Base-by-base conservation (phyloP, 2,329 filamentous ascomycete species). In the Penicillium concentricum region DNA sequence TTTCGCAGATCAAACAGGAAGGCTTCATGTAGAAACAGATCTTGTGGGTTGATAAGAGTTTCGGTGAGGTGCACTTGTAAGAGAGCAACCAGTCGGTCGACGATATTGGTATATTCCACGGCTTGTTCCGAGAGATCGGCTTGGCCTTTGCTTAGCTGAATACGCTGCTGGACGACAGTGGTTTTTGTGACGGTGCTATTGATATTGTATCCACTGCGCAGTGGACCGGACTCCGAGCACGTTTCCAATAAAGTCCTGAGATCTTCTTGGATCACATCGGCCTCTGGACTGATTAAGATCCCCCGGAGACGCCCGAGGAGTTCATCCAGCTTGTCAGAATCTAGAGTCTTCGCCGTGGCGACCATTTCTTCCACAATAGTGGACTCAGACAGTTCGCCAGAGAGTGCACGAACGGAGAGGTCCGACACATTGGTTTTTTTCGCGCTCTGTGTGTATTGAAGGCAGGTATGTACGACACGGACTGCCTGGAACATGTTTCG, bases 201-300 rank as follows among this genome's bases (percentile, higher is more conserved):
- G 12, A 88, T 82, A 64, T 87, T 87, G 72, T 94, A 89, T 69
- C 87, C 88, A 74, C 87, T 95, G 60, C 87, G 86, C 30, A 95
- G 80, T 4, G 79, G 74, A 37, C 77, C 78, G 10, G 79, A 76
- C 43, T 77, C 72, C 44, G 79, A 70, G 16, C 83, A 78, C 42
- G 73, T 74, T 34, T 74, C 67, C 22, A 80, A 67, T 6, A 90
- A 69, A 13, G 67, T 66, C 42, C 78, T 74, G 34, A 87, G 74
- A 45, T 81, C 72, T 24, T 72, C 67, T n/a, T 79, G 70, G 22
- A 84, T 71, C 10, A 71, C 68, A 32, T 68, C 61, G 15, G 86
- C 59, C 15, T 66, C 50, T 28, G 70, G 64, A 4, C 76, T 72
- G 7, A 66, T 65, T 16, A 73, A 65, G 35, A 68, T 68, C 3